Percentiles rank a stretch among this genome's conserved stretches.
Conservation (phyloP, 2,329 filamentous ascomycete genomes). For the Ophiostoma ips region DNA sequence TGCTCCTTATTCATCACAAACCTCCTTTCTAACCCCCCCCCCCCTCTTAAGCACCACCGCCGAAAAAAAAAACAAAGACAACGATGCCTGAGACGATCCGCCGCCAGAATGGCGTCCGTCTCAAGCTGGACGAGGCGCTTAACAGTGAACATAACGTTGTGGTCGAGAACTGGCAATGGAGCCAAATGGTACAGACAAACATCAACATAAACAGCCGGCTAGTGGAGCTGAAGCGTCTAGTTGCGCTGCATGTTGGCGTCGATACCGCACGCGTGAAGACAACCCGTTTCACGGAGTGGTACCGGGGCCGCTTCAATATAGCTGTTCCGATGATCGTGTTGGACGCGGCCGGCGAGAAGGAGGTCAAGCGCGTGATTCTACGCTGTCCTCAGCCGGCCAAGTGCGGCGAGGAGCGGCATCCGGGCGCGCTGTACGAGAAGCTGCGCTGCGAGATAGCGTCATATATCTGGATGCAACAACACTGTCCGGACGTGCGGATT, state of each 20-base stretch:
- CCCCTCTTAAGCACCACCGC: too few relatives aligned
- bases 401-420: slow-evolving; percentile 20
- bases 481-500: slow-evolving; percentile 24
- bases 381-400: slow-evolving; percentile 19
- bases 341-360: not conserved
- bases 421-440: slow-evolving; percentile 25
- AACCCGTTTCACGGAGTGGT: not conserved
- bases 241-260: not conserved
- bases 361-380: not conserved
- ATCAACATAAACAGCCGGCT: too few relatives aligned
- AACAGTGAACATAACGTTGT: too few relatives aligned
- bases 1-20: too few relatives aligned
- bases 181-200: too few relatives aligned
- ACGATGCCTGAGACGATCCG: too few relatives aligned
- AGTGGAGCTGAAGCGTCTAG: too few relatives aligned
- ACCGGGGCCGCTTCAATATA: not conserved
- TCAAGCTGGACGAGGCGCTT: too few relatives aligned
- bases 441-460: slow-evolving; percentile 24
- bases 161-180: too few relatives aligned
- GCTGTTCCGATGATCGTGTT: not conserved
- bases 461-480: slow-evolving; percentile 25
- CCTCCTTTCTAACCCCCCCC: too few relatives aligned
- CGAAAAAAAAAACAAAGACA: too few relatives aligned
- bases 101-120: too few relatives aligned
- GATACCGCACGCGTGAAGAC: not conserved